phyloP scores from a whole-genome alignment of 2,329 filamentous ascomycete species.

The Byssoonygena ceratinophila region DNA sequence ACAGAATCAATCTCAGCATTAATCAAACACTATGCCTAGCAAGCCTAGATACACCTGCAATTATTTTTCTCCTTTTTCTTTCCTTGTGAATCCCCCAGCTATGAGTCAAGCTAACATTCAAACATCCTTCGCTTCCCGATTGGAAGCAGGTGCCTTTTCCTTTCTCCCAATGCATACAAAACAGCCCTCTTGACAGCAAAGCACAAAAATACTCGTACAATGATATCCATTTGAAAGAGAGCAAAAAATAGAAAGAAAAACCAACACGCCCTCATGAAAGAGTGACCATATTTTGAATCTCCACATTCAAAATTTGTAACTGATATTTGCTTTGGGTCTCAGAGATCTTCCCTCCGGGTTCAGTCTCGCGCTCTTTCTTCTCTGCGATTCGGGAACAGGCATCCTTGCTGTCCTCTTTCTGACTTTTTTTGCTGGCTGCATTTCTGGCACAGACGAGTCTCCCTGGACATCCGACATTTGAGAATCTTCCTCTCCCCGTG shows the following conservation, averaged over 20 bases:
- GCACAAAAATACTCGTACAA: no score
- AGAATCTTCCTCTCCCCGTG: background rate
- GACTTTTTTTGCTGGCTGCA: background rate
- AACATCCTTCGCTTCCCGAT: no score
- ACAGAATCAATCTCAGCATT: no score
- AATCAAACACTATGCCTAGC: no score
- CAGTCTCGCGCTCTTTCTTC: constrained; percentile 8
- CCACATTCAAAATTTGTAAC: constrained; percentile 7
- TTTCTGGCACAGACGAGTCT: background rate
- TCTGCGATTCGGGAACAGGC: background rate
- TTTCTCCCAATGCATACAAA: no score
- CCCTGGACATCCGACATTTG: background rate
- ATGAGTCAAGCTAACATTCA: no score
- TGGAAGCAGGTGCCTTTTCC: no score
- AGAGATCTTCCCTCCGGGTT: constrained; percentile 4
- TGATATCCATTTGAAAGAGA: background rate
- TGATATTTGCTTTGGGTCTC: background rate
- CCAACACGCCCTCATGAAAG: background rate
- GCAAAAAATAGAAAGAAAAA: background rate
- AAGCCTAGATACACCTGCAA: no score
- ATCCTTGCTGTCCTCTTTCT: background rate
- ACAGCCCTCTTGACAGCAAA: no score
- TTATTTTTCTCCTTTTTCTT: no score
- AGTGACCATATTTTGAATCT: background rate
- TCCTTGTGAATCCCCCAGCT: no score